phyloP scores from a whole-genome alignment of 2,329 filamentous ascomycete genomes.

The Hyphodiscus sp. region DNA sequence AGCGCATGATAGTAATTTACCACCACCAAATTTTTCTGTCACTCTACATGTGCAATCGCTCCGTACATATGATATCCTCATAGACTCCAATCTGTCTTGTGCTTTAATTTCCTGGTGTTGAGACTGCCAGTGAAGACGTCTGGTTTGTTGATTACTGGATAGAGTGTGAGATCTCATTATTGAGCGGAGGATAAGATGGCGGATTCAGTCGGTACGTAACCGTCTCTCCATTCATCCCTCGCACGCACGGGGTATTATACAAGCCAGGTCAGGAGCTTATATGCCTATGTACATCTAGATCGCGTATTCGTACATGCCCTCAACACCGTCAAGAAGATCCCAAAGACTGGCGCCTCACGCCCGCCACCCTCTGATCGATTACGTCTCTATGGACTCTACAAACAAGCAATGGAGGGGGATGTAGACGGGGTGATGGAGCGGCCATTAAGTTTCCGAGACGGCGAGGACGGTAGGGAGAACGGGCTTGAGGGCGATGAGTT shows the following conservation, averaged over 20 bases:
- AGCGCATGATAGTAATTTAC: background rate
- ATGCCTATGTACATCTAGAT: constrained; percentile 48
- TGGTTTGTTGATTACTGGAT: background rate
- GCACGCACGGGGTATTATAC: background rate
- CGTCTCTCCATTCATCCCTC: background rate
- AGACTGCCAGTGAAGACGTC: background rate
- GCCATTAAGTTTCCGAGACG: constrained; percentile 55
- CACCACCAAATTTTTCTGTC: background rate
- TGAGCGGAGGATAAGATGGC: constrained; percentile 35
- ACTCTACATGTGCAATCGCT: background rate
- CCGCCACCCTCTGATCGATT: constrained; percentile 81
- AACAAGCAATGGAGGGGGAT: constrained; percentile 98
- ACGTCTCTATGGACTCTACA: constrained; percentile 95
- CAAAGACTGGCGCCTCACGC: constrained; percentile 82
- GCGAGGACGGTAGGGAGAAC: constrained; percentile 42
- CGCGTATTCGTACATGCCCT: constrained; percentile 98
- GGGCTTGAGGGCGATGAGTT: constrained; percentile 33
- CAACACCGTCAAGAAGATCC: constrained; percentile 97
- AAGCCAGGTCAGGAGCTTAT: background rate
- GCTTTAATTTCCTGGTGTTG: background rate
- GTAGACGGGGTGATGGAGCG: constrained; percentile 90
- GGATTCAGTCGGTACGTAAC: constrained; percentile 44
- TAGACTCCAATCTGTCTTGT: background rate
- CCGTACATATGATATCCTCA: constrained; percentile 1
- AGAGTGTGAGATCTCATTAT: constrained; percentile 1